These are phyloP conservation scores for Metschnikowia koreensis DNA, from an alignment of 805 yeast genomes.

Conservation along the genomic window DNA sequence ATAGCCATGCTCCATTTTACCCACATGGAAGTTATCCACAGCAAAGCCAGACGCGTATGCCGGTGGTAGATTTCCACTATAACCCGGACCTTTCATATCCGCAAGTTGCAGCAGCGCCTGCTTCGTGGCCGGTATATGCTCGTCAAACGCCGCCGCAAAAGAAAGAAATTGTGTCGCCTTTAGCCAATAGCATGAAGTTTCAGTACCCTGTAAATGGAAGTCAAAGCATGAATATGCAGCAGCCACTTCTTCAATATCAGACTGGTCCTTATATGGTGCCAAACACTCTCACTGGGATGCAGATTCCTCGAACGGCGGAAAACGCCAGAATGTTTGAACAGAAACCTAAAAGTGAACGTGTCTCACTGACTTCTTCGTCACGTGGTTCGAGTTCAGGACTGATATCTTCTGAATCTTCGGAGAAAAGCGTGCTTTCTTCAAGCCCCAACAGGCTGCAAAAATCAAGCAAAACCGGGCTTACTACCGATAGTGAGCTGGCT, in stretches of 20 bases:
- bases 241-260: conserved; percentile 1
- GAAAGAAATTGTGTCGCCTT: conserved; percentile 9
- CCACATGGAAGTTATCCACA: conserved; percentile 2
- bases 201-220: neutral
- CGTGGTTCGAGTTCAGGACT: too few species aligned
- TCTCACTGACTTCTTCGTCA: too few species aligned
- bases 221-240: too few species aligned
- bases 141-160: conserved; percentile 1
- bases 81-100: conserved; percentile 8
- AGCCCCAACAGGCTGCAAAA: conserved; percentile 21
- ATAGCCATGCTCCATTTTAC: conserved; percentile 1
- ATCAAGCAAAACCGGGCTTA: conserved; percentile 21
- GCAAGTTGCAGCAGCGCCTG: neutral
- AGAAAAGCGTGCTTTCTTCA: too few species aligned
- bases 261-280: conserved; percentile 2
- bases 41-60: neutral
- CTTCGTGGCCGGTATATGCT: conserved; percentile 1
- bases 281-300: neutral
- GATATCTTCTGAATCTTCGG: too few species aligned
- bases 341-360: neutral
- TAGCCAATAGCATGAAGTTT: conserved; percentile 3
- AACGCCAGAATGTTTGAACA: neutral
- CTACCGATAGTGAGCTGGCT: neutral
- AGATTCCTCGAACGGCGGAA: conserved; percentile 2
- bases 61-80: conserved; percentile 1